phyloP scores from a whole-genome alignment of 2,329 filamentous ascomycete genomes.

The Aspergillus pseudonomiae region DNA sequence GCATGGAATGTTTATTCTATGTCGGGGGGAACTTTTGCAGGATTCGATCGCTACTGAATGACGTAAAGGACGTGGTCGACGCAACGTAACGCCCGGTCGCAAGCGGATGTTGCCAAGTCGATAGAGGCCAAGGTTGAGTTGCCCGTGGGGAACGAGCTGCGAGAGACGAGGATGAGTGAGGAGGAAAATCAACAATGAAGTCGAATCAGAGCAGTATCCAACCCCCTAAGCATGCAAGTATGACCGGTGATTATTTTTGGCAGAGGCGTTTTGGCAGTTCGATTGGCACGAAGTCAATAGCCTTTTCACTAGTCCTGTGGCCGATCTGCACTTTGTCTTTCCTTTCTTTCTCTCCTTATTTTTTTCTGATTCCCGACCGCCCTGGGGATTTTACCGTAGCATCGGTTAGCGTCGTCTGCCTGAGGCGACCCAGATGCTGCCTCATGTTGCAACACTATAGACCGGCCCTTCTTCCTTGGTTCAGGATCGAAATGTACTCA shows the following conservation, averaged over 20 bases:
- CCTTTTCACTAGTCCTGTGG: constrained; percentile 3
- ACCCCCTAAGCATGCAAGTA: constrained; percentile 8
- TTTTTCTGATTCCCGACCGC: not conserved
- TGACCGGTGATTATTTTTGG: constrained; percentile 7
- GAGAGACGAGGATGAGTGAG: not conserved
- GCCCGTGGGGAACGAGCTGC: not conserved
- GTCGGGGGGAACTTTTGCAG: constrained; percentile 2
- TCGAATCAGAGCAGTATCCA: not conserved
- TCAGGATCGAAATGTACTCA: not conserved
- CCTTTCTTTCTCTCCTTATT: not conserved
- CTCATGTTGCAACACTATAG: not conserved
- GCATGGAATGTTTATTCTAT: not conserved
- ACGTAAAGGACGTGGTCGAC: constrained; percentile 14
- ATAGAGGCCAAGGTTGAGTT: constrained; percentile 5
- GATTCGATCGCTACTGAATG: constrained; percentile 14
- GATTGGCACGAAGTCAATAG: constrained; percentile 2
- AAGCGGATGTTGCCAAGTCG: constrained; percentile 17
- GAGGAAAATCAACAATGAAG: not conserved
- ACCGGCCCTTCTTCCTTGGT: not conserved
- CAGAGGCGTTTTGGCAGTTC: not conserved
- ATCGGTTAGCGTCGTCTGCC: not conserved
- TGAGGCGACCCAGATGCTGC: not conserved
- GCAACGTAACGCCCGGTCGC: constrained; percentile 12
- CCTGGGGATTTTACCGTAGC: not conserved
- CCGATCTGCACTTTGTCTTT: constrained; percentile 3